phyloP scores from a whole-genome alignment of 208 protist genomes.

The Acanthamoeba culbertsoni region DNA sequence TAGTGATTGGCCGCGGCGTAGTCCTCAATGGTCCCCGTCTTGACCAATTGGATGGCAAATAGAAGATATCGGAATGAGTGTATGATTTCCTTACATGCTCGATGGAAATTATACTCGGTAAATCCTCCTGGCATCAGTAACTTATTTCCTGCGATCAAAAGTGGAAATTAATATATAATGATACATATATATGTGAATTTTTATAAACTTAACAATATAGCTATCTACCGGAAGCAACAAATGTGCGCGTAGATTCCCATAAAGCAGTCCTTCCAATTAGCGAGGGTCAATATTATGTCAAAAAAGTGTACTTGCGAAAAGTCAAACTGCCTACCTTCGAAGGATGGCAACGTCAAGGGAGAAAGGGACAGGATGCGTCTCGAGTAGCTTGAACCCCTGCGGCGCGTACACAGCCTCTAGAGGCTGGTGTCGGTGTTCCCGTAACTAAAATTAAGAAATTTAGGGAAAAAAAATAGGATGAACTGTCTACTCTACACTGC shows the following conservation, averaged over 20 bases:
- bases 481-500: background rate
- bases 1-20: background rate
- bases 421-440: conserved; percentile 33
- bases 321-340: background rate
- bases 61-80: conserved; percentile 49
- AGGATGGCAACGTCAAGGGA: background rate
- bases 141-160: conserved; percentile 26
- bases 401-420: background rate
- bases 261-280: background rate
- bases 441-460: background rate
- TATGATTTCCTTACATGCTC: conserved; percentile 28
- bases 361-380: background rate
- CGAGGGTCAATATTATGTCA: background rate
- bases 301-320: background rate
- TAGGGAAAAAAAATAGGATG: background rate
- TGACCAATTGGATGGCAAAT: conserved; percentile 39
- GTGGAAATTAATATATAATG: too few relatives aligned
- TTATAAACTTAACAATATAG: too few relatives aligned
- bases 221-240: background rate
- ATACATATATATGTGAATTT: too few relatives aligned
- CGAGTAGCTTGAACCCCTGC: background rate
- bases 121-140: background rate
- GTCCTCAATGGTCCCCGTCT: background rate
- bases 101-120: conserved; percentile 11
- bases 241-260: conserved; percentile 10